A percentile compares a stretch with the other conserved stretches of the same genome.
Conservation (phyloP, 768 basidiomycete genomes). For the Filobasidium floriforme region DNA sequence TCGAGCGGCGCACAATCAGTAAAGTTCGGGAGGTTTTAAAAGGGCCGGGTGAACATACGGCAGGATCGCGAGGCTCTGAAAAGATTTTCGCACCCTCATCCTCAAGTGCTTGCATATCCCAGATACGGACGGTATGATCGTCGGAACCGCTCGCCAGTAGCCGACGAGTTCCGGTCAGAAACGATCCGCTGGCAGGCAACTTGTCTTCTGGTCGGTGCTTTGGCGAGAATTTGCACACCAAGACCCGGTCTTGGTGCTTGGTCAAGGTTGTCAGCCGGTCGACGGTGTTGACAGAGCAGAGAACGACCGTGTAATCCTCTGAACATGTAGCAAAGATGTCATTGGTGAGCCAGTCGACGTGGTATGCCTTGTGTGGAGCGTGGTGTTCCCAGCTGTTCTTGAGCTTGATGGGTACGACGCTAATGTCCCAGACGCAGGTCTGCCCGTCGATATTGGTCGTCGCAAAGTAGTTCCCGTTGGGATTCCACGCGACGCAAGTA, state of each 20-base stretch:
- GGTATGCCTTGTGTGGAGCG: constrained; percentile 37
- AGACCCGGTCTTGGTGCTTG: constrained; percentile 38
- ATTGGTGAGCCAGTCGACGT: constrained; percentile 43
- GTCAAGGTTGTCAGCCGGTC: constrained; percentile 15
- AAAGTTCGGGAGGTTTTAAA: neutral
- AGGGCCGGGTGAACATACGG: neutral
- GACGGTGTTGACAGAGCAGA: constrained; percentile 35
- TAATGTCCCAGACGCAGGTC: constrained; percentile 17
- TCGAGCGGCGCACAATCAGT: neutral
- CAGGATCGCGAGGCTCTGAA: neutral
- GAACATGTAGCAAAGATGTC: constrained; percentile 41
- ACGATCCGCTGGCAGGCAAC: constrained; percentile 4
- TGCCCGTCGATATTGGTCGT: constrained; percentile 16
- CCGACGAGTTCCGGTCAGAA: constrained; percentile 17
- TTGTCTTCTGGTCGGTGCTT: constrained; percentile 24
- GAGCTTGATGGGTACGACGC: constrained; percentile 15
- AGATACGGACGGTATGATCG: constrained; percentile 38
- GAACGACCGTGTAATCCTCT: constrained; percentile 38
- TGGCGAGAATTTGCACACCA: constrained; percentile 24
- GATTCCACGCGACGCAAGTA: constrained; percentile 33
- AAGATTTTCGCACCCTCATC: constrained; percentile 10
- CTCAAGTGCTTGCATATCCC: constrained; percentile 26
- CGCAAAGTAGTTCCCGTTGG: constrained; percentile 19
- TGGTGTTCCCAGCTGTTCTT: constrained; percentile 14
- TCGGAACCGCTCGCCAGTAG: constrained; percentile 39